A percentile compares a stretch with the other conserved stretches of the same genome.
These are phyloP conservation scores for Endotrypanum monterogeii DNA, from an alignment of 208 protist species.

Conservation along the genomic window DNA sequence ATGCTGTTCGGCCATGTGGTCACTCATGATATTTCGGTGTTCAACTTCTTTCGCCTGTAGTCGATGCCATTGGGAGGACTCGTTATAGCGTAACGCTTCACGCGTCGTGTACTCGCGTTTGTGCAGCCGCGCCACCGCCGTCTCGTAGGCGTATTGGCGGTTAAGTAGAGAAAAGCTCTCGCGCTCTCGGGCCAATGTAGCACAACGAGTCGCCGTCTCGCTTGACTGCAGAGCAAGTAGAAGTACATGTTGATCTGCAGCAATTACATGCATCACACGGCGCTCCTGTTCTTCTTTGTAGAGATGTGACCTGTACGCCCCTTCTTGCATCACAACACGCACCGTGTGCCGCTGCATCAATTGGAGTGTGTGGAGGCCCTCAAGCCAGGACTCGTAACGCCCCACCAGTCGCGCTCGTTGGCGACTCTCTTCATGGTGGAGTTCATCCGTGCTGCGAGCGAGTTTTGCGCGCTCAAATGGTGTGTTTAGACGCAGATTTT, in stretches of 20 bases:
- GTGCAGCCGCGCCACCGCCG: conserved; percentile 9
- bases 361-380: conserved; percentile 27
- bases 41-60: conserved; percentile 26
- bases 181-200: conserved; percentile 31
- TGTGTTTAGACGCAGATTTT: conserved; percentile 68
- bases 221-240: conserved; percentile 35
- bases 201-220: conserved; percentile 54
- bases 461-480: conserved; percentile 79
- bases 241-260: conserved; percentile 35
- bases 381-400: conserved; percentile 32
- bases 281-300: conserved; percentile 26
- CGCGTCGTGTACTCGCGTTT: conserved; percentile 36
- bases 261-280: conserved; percentile 12
- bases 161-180: conserved; percentile 9
- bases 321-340: conserved; percentile 38
- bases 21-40: conserved; percentile 18
- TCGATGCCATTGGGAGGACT: conserved; percentile 33
- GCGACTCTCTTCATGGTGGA: conserved; percentile 48
- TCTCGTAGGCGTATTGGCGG: conserved; percentile 1
- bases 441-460: conserved; percentile 47
- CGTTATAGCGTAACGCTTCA: conserved; percentile 34
- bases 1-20: conserved; percentile 29
- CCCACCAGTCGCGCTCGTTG: conserved; percentile 47
- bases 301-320: conserved; percentile 27
- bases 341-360: conserved; percentile 24